These are phyloP conservation scores for Oidium heveae DNA, from an alignment of 2,329 filamentous ascomycete genomes.

Conservation along the genomic window DNA sequence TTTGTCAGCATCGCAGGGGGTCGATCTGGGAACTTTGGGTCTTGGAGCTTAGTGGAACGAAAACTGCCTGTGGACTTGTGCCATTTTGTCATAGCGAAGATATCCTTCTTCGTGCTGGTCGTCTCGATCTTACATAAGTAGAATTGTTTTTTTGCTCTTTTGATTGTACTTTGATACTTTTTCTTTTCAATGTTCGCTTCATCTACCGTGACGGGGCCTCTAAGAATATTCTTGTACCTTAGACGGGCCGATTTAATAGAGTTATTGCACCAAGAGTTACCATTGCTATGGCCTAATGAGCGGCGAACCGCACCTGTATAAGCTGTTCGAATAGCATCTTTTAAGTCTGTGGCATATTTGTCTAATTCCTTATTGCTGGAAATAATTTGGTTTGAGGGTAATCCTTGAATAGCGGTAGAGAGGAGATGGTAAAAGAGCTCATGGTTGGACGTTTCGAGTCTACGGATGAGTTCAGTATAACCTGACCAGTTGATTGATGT, in stretches of 20 bases:
- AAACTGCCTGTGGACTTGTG: slow-evolving; percentile 1
- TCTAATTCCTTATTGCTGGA: neutral
- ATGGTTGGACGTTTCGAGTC: neutral
- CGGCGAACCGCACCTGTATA: neutral
- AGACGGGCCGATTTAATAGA: neutral
- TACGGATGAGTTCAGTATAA: neutral
- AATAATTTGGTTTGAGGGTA: neutral
- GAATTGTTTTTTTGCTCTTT: neutral
- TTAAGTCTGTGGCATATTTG: neutral
- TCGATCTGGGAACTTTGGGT: neutral
- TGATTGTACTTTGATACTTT: neutral
- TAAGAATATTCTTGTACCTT: neutral
- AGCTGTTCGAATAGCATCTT: neutral
- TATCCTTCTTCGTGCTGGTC: neutral
- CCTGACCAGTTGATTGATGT: neutral
- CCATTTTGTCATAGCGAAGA: no score
- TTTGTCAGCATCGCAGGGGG: neutral
- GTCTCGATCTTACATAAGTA: neutral
- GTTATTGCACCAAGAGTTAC: neutral
- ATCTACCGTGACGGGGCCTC: neutral
- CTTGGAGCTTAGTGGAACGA: neutral
- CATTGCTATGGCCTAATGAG: neutral
- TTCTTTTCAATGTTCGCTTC: neutral
- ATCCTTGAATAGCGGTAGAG: neutral
- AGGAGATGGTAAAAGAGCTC: neutral